A percentile compares a stretch with the other conserved stretches of the same genome.
phyloP scores from a whole-genome alignment of 495 filamentous ascomycete species.

The Aspergillus nanangensis region DNA sequence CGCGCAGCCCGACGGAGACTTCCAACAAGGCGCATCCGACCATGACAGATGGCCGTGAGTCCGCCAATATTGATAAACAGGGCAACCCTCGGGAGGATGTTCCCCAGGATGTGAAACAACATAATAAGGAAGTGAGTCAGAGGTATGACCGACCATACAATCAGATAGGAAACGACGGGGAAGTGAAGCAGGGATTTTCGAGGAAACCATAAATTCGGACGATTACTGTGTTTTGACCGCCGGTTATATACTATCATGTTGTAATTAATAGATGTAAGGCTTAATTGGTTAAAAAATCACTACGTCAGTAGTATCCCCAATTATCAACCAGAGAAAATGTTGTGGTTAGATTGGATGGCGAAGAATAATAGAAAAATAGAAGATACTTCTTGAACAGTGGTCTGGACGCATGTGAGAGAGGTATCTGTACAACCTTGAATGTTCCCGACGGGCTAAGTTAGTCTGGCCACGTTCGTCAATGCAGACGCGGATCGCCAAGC shows the following conservation, averaged over 20 bases:
- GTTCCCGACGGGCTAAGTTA: too few relatives aligned
- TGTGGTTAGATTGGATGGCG: too few relatives aligned
- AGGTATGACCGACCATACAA: constrained; percentile 38
- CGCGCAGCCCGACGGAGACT: neutral
- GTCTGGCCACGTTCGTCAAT: constrained; percentile 1
- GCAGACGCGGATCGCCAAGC: too few relatives aligned
- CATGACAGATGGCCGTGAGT: constrained; percentile 26
- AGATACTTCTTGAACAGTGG: too few relatives aligned
- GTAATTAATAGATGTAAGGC: too few relatives aligned
- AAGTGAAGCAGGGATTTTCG: constrained; percentile 23
- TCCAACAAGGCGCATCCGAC: constrained; percentile 38
- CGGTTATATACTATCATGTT: too few relatives aligned
- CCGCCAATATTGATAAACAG: constrained; percentile 26
- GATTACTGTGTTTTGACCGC: neutral
- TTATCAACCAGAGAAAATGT: too few relatives aligned
- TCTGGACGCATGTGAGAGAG: too few relatives aligned
- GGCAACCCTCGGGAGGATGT: constrained; percentile 24
- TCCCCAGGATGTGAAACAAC: constrained; percentile 35
- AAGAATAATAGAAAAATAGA: too few relatives aligned
- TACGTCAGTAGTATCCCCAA: too few relatives aligned
- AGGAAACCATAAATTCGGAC: neutral
- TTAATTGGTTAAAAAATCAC: too few relatives aligned
- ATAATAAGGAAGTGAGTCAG: constrained; percentile 33
- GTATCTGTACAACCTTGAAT: too few relatives aligned
- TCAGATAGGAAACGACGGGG: constrained; percentile 29